Evolutionary conservation across 148 eudicot species (phyloP).

Genomic region (Rhododendron simsii): DNA sequence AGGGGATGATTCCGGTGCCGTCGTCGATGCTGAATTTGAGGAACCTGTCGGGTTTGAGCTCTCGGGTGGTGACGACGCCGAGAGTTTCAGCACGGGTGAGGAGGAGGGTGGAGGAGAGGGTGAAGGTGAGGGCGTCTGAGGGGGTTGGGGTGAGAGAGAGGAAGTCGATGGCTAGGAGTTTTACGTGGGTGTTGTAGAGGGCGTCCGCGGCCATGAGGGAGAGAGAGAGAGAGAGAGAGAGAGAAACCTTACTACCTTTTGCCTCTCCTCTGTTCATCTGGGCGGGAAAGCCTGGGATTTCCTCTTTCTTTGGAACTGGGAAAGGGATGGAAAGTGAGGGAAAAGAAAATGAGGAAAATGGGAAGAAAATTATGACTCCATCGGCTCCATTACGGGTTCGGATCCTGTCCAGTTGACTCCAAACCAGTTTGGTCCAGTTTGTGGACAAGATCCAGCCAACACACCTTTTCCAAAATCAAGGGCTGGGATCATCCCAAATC

Average conservation of each 20-base stretch:
- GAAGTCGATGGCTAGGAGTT: constrained; percentile 69
- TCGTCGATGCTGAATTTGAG: constrained; percentile 71
- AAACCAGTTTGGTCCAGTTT: no score
- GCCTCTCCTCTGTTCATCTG: not conserved
- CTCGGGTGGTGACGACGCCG: constrained; percentile 61
- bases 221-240: constrained; percentile 5
- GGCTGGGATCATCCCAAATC: no score
- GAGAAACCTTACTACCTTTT: not conserved
- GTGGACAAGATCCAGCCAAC: no score
- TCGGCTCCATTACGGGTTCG: no score
- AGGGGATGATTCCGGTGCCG: constrained; percentile 65
- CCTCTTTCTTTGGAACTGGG: no score
- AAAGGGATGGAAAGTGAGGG: no score
- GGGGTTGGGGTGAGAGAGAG: constrained; percentile 49
- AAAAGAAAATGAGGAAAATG: no score
- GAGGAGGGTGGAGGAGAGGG: constrained; percentile 19
- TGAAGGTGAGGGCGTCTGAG: constrained; percentile 33
- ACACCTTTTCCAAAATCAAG: no score
- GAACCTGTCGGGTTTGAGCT: constrained; percentile 56
- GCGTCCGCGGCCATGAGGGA: not conserved
- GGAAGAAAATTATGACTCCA: no score
- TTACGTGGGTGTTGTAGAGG: constrained; percentile 46
- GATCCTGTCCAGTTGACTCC: no score
- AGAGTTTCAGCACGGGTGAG: constrained; percentile 60
- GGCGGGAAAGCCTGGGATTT: not conserved